phyloP scores from a whole-genome alignment of 257 asterid species.

The Avicennia marina region DNA sequence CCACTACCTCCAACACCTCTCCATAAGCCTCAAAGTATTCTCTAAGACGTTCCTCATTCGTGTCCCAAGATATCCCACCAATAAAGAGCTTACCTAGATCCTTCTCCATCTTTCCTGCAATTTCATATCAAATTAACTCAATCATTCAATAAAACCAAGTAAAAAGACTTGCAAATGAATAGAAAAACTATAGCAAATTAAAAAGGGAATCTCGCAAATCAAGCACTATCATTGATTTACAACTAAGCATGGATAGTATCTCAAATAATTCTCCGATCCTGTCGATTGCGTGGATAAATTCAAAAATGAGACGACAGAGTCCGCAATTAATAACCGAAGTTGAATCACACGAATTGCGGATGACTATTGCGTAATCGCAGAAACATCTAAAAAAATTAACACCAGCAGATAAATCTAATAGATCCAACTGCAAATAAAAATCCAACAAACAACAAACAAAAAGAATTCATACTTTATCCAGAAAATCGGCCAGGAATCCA shows the following conservation, averaged over 20 bases:
- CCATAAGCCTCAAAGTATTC: constrained; percentile 75
- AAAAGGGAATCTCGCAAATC: constrained; percentile 1
- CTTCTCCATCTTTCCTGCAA: constrained; percentile 45
- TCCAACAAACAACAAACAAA: constrained; percentile 5
- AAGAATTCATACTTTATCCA: constrained; percentile 51
- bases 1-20: constrained; percentile 83
- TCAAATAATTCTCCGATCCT: constrained; percentile 11
- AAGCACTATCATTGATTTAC: constrained; percentile 3
- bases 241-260: constrained; percentile 9
- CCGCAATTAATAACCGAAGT: constrained; percentile 12
- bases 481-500: constrained; percentile 60
- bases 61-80: constrained; percentile 98
- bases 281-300: constrained; percentile 13
- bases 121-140: constrained; percentile 13
- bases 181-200: too few species aligned
- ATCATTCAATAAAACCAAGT: background rate
- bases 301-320: constrained; percentile 10
- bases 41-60: constrained; percentile 78
- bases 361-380: constrained; percentile 14
- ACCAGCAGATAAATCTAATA: constrained; percentile 16
- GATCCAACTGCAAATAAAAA: constrained; percentile 37
- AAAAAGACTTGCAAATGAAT: too few species aligned
- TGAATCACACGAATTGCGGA: constrained; percentile 10
- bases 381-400: background rate
- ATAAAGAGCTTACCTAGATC: constrained; percentile 74